These are phyloP conservation scores for Incumbomyces delicatus DNA, from an alignment of 2,329 filamentous ascomycete species.

Conservation along the genomic window DNA sequence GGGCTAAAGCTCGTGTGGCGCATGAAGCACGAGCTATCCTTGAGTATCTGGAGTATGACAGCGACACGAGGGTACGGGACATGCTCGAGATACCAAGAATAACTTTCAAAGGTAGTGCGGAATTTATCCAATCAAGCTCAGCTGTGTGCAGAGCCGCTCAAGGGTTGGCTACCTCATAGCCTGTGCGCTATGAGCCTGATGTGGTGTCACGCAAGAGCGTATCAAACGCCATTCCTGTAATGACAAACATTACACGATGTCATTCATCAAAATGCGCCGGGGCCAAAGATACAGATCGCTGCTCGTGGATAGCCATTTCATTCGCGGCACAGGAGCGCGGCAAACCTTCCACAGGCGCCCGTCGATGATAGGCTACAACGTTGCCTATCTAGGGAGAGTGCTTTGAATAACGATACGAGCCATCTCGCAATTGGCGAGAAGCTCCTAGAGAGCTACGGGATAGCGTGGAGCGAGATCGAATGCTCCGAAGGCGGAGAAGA, in stretches of 20 bases:
- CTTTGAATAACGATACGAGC: too few species aligned
- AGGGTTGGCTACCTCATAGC: too few species aligned
- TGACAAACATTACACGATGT: too few species aligned
- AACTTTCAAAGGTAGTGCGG: background rate
- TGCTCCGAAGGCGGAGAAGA: too few species aligned
- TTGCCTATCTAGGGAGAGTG: background rate
- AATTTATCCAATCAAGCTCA: too few species aligned
- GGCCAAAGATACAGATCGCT: background rate
- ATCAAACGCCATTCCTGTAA: too few species aligned
- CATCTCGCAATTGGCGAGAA: too few species aligned
- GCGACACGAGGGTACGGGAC: background rate
- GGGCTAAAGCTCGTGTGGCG: background rate
- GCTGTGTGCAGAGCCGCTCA: too few species aligned
- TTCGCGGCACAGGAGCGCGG: constrained; percentile 7
- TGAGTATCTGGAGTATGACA: background rate
- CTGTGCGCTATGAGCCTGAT: too few species aligned
- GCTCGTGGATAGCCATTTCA: background rate
- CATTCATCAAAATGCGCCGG: background rate
- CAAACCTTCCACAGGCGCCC: background rate
- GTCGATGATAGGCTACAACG: background rate
- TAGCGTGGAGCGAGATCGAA: too few species aligned
- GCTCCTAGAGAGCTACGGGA: too few species aligned
- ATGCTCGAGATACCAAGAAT: background rate
- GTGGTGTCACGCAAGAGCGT: too few species aligned
- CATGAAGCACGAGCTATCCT: background rate